phyloP scores from a whole-genome alignment of 495 filamentous ascomycete genomes.

The Cercophora newfieldiana region DNA sequence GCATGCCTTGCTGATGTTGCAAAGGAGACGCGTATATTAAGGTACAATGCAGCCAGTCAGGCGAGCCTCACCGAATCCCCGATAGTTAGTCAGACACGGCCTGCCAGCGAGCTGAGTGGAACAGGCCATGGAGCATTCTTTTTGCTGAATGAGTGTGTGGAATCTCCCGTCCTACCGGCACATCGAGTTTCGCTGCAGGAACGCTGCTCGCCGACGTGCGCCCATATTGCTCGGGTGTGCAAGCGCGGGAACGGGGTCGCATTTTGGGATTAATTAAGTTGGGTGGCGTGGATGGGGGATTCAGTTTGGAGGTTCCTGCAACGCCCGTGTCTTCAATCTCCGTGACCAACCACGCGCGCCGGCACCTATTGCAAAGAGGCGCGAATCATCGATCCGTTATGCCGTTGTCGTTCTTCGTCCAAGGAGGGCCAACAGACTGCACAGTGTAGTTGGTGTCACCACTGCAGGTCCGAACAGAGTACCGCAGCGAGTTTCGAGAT shows the following conservation, averaged over 20 bases:
- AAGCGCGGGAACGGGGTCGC: slow-evolving; percentile 13
- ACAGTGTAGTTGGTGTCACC: not conserved
- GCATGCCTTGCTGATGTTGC: not conserved
- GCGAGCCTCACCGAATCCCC: not conserved
- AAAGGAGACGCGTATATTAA: not conserved
- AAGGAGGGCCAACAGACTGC: not conserved
- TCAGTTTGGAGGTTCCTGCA: not conserved
- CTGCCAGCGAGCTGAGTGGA: too few relatives aligned
- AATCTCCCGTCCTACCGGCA: slow-evolving; percentile 14
- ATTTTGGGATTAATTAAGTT: slow-evolving; percentile 10
- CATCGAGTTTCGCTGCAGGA: slow-evolving; percentile 9
- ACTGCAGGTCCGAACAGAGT: not conserved
- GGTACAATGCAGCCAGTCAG: not conserved
- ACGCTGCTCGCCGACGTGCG: slow-evolving; percentile 5
- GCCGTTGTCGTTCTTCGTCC: not conserved
- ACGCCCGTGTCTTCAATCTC: not conserved
- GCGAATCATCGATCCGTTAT: not conserved
- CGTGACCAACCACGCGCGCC: not conserved
- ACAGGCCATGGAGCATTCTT: not conserved
- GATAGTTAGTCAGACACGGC: not conserved
- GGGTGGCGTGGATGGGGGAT: not conserved
- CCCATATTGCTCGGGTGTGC: slow-evolving; percentile 15
- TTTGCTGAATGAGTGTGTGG: not conserved
- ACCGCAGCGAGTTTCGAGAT: too few relatives aligned
- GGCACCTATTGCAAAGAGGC: not conserved